Percentiles rank a stretch among this genome's conserved stretches.
These are phyloP conservation scores for Trichopus zeylanicus DNA, from an alignment of 116 monocot genomes.

Conservation along the genomic window DNA sequence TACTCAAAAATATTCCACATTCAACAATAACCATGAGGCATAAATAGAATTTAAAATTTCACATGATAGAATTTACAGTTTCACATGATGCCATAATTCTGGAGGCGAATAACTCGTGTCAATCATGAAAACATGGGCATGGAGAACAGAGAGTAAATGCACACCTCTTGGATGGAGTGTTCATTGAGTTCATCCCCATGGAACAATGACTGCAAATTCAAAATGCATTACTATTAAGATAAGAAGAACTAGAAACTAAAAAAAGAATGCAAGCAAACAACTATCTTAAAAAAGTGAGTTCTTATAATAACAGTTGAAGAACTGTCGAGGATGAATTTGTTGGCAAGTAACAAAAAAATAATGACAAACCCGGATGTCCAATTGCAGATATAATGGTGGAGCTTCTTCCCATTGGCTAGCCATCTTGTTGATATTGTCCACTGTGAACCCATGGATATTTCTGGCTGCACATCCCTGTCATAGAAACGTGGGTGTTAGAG, in stretches of 20 bases:
- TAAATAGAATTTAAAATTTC: too few species aligned
- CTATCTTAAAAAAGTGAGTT: too few species aligned
- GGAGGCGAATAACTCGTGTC: neutral
- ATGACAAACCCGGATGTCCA: slow-evolving; percentile 61
- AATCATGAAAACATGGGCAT: neutral
- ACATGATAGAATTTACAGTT: neutral
- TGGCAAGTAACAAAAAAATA: neutral
- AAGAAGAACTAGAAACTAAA: neutral
- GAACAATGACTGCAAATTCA: slow-evolving; percentile 61
- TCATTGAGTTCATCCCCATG: slow-evolving; percentile 60
- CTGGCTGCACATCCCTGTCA: slow-evolving; percentile 95
- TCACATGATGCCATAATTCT: neutral
- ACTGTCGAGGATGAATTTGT: neutral
- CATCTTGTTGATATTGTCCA: slow-evolving; percentile 79
- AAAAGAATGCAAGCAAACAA: too few species aligned
- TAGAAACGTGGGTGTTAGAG: too few species aligned
- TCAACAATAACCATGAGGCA: too few species aligned
- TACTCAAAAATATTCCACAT: too few species aligned
- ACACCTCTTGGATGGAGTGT: slow-evolving; percentile 82
- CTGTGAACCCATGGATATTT: slow-evolving; percentile 85
- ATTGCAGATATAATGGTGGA: slow-evolving; percentile 71
- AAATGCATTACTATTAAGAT: neutral
- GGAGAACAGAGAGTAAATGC: neutral
- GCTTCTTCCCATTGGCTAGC: slow-evolving; percentile 89
- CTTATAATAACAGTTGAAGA: too few species aligned